These are phyloP conservation scores for Aspergillus diversus DNA, from an alignment of 495 filamentous ascomycete species.

Conservation along the genomic window DNA sequence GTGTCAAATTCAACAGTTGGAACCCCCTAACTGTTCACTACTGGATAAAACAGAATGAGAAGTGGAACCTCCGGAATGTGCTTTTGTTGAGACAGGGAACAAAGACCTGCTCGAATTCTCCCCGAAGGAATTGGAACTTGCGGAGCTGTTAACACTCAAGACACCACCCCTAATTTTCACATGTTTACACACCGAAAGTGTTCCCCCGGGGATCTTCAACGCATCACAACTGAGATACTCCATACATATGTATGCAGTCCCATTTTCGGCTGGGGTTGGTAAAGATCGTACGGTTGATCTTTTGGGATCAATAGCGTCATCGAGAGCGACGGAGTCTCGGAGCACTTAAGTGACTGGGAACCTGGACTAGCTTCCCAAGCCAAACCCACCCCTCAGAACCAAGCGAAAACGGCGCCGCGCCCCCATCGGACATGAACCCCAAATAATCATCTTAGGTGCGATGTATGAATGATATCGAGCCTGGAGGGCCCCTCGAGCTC, in stretches of 20 bases:
- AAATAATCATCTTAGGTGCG: no score
- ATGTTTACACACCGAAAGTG: conserved; percentile 1
- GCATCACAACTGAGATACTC: conserved; percentile 4
- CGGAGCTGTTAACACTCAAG: neutral
- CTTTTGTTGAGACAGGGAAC: no score
- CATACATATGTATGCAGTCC: conserved; percentile 5
- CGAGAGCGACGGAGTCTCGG: conserved; percentile 8
- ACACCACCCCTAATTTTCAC: conserved; percentile 4
- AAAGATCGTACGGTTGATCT: conserved; percentile 25
- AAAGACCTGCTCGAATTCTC: no score
- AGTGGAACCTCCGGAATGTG: no score
- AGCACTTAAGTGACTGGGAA: neutral
- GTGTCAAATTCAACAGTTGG: no score
- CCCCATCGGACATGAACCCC: neutral
- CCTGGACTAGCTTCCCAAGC: neutral
- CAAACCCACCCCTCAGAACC: neutral
- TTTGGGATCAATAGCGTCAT: conserved; percentile 21
- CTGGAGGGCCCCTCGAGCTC: no score
- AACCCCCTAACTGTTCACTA: no score
- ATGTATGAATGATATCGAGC: no score
- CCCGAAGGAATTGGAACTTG: no score
- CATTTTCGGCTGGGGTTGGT: conserved; percentile 10
- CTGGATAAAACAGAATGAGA: no score
- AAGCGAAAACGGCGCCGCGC: neutral
- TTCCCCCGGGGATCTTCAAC: conserved; percentile 4